Evolutionary conservation across 768 basidiomycete species (phyloP), one percentile per base, ranked within the genome.

Genomic region (Amyloporia xantha): DNA sequence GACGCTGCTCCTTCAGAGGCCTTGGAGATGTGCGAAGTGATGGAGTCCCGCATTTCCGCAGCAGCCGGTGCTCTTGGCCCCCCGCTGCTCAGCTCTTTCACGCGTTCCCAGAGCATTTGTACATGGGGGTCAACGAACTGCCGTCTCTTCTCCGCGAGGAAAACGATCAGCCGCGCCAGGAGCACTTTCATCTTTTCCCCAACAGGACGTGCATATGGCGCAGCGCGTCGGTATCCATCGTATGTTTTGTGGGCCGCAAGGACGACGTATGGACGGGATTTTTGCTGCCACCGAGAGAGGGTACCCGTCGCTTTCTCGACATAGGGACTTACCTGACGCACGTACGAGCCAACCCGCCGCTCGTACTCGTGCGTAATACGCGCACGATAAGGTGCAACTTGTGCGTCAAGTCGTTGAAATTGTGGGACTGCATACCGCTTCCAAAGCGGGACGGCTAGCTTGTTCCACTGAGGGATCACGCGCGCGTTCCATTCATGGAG

Each of bases 111-210:
- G 35, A 91, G 86, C 57, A 75, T 76, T 42, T 71, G 66, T 15
- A 89, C 74, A 53, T 90, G 87, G 0, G 84, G 86, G 60, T 91
- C 87, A 4, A 91, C 87, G 57, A 81, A 88, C 44, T 74, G 70
- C 50, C 79, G 71, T 27, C 85, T 71, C 26, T 78, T 73, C 12
- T 71, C 71, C 17, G 71, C 75, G 2, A 74, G 59, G 48, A 70
- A 60, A n/a, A 64, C 52, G 7, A 71, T 55, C 13, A 67, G 53
- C 10, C 64, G 67, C 2, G 62, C 62, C 5, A 70, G 40, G 20
- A 62, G 15, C 20, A 50, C 47, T 19, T 64, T 65, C 23, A 66
- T 36, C 41, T 57, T 62, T 39, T 66, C 69, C 58, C 61, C 70
- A 54, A 59, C 57, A 33, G 68, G 72, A 6, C 65, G 51, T 10